Conservation (phyloP, 108 stramenopile species). For the Stephanodiscus minutulus region DNA sequence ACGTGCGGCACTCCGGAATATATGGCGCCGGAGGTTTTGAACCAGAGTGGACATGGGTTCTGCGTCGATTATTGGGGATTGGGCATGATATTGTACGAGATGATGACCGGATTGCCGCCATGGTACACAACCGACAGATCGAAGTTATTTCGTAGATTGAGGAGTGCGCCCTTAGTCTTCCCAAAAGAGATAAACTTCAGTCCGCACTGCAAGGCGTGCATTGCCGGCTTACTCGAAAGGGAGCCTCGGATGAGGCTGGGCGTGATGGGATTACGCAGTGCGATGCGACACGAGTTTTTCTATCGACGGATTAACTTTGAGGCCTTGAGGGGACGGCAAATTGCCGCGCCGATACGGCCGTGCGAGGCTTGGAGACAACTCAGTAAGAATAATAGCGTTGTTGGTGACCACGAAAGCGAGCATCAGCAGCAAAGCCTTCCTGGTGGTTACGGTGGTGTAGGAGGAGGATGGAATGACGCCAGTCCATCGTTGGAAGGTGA, state of each 20-base stretch:
- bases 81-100: conserved; percentile 95
- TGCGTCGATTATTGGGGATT: conserved; percentile 96
- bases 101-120: conserved; percentile 97
- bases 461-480: conserved; percentile 25
- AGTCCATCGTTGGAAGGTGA: conserved; percentile 41
- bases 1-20: conserved; percentile 99
- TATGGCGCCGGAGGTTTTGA: conserved; percentile 96
- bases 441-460: not conserved
- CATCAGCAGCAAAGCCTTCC: conserved; percentile 9
- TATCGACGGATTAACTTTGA: conserved; percentile 78
- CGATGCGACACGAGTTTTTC: conserved; percentile 88
- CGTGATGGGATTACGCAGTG: conserved; percentile 73
- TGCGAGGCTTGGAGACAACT: conserved; percentile 87
- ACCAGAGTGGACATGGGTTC: conserved; percentile 82
- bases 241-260: conserved; percentile 75
- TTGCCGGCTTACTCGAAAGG: conserved; percentile 76
- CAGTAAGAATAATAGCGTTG: conserved; percentile 26
- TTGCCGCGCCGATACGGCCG: conserved; percentile 85
- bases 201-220: conserved; percentile 57
- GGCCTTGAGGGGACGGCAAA: conserved; percentile 67
- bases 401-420: not conserved
- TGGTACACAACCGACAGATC: conserved; percentile 97
- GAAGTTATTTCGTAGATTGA: conserved; percentile 91
- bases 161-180: conserved; percentile 81
- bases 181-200: conserved; percentile 72